These are phyloP conservation scores for Adansonia digitata DNA, from an alignment of 345 rosid genomes.

Conservation along the genomic window DNA sequence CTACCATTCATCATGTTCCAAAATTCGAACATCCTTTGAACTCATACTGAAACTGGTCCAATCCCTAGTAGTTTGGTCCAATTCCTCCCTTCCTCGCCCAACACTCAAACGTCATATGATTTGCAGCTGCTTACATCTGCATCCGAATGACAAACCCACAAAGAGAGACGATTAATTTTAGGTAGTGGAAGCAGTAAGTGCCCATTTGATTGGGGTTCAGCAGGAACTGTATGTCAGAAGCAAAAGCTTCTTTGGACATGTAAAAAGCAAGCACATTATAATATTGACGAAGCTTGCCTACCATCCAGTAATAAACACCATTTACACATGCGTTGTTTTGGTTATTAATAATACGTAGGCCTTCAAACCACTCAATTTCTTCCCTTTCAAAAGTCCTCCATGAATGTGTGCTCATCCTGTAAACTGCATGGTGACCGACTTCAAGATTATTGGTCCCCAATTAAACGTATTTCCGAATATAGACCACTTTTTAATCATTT, in stretches of 20 bases:
- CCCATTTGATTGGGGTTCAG: background rate
- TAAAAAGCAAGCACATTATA: background rate
- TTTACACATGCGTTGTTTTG: background rate
- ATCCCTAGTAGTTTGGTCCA: background rate
- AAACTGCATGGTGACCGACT: too few relatives aligned
- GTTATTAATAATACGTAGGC: background rate
- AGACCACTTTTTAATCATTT: background rate
- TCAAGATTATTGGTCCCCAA: too few relatives aligned
- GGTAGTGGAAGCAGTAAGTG: background rate
- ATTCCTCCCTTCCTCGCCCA: background rate
- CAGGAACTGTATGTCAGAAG: background rate
- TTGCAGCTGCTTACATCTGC: background rate
- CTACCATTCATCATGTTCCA: background rate
- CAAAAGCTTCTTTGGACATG: background rate
- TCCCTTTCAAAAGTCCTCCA: background rate
- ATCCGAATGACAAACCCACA: background rate
- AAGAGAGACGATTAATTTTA: too few relatives aligned
- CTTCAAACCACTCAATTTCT: background rate
- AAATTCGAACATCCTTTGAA: background rate
- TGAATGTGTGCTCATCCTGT: background rate
- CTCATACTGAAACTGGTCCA: background rate
- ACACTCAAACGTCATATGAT: background rate
- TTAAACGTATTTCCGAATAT: too few relatives aligned
- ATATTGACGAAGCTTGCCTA: background rate
- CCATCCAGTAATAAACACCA: background rate